Conservation (phyloP, 2,329 filamentous ascomycete species). For the Hypoxylon sp. region DNA sequence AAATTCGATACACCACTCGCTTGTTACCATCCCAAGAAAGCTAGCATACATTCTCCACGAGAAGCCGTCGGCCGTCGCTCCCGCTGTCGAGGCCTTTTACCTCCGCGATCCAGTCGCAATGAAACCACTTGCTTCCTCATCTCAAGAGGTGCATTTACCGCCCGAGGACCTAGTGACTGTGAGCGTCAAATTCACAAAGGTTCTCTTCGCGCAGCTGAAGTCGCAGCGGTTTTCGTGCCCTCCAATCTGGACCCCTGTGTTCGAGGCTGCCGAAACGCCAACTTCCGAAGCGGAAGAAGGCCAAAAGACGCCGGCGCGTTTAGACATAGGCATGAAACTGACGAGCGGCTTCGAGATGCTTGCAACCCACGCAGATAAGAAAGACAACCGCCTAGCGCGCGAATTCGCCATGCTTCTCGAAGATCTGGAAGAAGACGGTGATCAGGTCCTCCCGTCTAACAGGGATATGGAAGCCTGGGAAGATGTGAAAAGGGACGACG, state of each 20-base stretch:
- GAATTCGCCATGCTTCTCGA: slow-evolving; percentile 80
- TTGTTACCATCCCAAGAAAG: slow-evolving; percentile 79
- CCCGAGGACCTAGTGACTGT: slow-evolving; percentile 81
- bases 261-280: slow-evolving; percentile 43
- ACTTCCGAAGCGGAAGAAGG: slow-evolving; percentile 31
- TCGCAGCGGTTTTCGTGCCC: slow-evolving; percentile 82
- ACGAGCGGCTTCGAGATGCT: slow-evolving; percentile 92
- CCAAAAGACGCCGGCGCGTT: slow-evolving; percentile 47
- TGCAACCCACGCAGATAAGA: slow-evolving; percentile 70
- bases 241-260: slow-evolving; percentile 56
- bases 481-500: slow-evolving; percentile 69
- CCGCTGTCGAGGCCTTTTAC: slow-evolving; percentile 91
- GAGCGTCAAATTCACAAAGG: slow-evolving; percentile 83
- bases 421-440: slow-evolving; percentile 77
- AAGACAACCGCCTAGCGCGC: slow-evolving; percentile 72
- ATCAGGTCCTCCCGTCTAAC: slow-evolving; percentile 70
- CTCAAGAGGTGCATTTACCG: slow-evolving; percentile 68
- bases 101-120: slow-evolving; percentile 82
- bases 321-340: slow-evolving; percentile 86
- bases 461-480: slow-evolving; percentile 77
- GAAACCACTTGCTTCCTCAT: slow-evolving; percentile 68
- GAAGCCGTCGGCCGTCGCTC: slow-evolving; percentile 77
- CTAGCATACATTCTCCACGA: slow-evolving; percentile 80
- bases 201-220: slow-evolving; percentile 88
- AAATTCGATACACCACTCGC: slow-evolving; percentile 77